Conservation (phyloP, 2,329 filamentous ascomycete species). For the Thielaviopsis euricoi region DNA sequence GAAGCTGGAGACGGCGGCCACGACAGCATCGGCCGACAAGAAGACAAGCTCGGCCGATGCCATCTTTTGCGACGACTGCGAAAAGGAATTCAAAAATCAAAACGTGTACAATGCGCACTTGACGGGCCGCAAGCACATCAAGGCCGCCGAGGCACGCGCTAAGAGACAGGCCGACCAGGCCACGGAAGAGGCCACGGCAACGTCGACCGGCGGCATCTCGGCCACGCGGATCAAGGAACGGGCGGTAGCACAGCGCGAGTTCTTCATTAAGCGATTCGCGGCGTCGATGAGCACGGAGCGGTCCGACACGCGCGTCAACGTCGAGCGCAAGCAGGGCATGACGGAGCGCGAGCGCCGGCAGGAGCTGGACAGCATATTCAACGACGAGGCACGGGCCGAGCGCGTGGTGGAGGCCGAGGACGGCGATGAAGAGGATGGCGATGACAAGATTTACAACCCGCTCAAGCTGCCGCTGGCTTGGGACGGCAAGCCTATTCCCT, state of each 20-base stretch:
- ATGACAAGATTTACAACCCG: conserved; percentile 84
- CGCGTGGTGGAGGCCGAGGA: conserved; percentile 24
- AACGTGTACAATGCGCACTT: conserved; percentile 88
- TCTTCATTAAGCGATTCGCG: conserved; percentile 63
- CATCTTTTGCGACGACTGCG: conserved; percentile 79
- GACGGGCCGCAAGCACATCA: conserved; percentile 81
- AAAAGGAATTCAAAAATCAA: conserved; percentile 88
- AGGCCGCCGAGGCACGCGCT: conserved; percentile 53
- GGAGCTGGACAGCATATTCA: conserved; percentile 76
- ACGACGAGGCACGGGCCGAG: conserved; percentile 21
- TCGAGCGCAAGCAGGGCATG: conserved; percentile 94
- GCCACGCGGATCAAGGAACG: conserved; percentile 62
- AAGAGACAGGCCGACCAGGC: conserved; percentile 25
- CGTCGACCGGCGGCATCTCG: conserved; percentile 20
- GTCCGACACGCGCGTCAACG: conserved; percentile 79
- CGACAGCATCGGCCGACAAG: conserved; percentile 17
- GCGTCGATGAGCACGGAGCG: conserved; percentile 74
- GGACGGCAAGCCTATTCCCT: conserved; percentile 98
- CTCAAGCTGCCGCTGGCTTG: conserved; percentile 89
- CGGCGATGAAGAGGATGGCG: conserved; percentile 53
- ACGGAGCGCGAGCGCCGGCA: conserved; percentile 89
- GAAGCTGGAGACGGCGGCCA: conserved; percentile 37
- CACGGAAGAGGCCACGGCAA: conserved; percentile 15
- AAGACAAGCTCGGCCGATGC: conserved; percentile 31
- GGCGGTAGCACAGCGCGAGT: conserved; percentile 78